Conservation (phyloP, 2,329 filamentous ascomycete genomes). For the Alternaria burnsii region DNA sequence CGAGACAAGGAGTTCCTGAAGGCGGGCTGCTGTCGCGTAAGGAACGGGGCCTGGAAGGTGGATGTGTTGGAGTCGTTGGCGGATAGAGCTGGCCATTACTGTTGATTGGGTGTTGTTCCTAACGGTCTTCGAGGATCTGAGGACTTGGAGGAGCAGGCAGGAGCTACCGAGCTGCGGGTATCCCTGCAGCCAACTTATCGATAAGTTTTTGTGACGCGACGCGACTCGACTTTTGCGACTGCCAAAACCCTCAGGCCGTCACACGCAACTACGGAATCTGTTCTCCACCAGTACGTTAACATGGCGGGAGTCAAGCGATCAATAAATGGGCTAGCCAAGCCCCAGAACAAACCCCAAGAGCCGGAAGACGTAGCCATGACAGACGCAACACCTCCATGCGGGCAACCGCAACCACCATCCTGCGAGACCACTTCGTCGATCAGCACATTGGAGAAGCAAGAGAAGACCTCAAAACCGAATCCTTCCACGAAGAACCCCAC, state of each 20-base stretch:
- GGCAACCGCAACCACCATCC: conserved; percentile 20
- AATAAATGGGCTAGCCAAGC: conserved; percentile 33
- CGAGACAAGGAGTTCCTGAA: conserved; percentile 66
- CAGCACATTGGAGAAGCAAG: conserved; percentile 1
- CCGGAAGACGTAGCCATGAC: conserved; percentile 8
- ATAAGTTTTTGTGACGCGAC: conserved; percentile 29
- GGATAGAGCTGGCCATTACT: conserved; percentile 51
- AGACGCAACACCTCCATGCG: conserved; percentile 25
- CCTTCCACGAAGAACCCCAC: conserved; percentile 1
- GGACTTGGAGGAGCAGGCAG: neutral
- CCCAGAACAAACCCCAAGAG: conserved; percentile 1
- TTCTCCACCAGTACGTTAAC: neutral
- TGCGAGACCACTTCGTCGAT: conserved; percentile 13
- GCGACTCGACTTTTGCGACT: conserved; percentile 8
- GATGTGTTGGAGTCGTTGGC: conserved; percentile 66
- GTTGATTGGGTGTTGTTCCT: conserved; percentile 9
- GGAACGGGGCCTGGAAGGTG: conserved; percentile 63
- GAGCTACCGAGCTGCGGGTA: neutral
- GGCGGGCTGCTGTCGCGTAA: conserved; percentile 62
- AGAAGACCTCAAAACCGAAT: neutral
- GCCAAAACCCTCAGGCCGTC: neutral
- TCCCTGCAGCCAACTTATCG: conserved; percentile 14
- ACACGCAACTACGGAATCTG: neutral
- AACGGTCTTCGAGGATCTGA: neutral
- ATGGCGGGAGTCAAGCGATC: conserved; percentile 41